Evolutionary conservation across 768 basidiomycete species (phyloP), one percentile per base, ranked within the genome.

Genomic region (Tylopilus plumbeoviolaceoides): DNA sequence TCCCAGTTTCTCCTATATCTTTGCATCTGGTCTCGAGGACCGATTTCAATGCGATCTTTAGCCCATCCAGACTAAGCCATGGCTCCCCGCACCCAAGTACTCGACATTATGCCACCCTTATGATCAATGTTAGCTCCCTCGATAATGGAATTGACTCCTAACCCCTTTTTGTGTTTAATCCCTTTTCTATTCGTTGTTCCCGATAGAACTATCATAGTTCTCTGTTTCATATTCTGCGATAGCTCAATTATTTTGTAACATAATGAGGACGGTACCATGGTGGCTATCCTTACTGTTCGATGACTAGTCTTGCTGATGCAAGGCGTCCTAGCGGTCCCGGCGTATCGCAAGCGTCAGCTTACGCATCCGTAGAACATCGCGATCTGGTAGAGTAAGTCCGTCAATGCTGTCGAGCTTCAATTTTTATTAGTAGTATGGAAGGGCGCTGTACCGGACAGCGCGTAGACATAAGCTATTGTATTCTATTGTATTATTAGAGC

Each of bases 1-100:
- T 53, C n/a, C 33, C 50, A 40, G 28, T 48, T 53, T 48, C 21
- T 40, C n/a, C 44, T 36, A 44, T 44, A 18, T 58, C 43, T 44
- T 36, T 48, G 41, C 62, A 54, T 47, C 43, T 36, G 55, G 63
- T 66, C 61, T 68, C 41, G 53, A 66, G 50, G 59, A 55, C 53
- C 62, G 28, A 63, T 48, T 55, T 57, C 48, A 53, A 55, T 35
- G 48, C 45, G 30, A 60, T 55, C 55, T 56, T 47, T 51, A 36
- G 41, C 33, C 10, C 50, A 42, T 38, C 38, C n/a, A 51, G 57
- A 46, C 54, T 11, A 45, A 38, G 21, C 52, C 44, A 58, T 52
- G 27, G 59, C 25, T 45, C 50, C 18, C 41, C 45, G 25, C 38
- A 38, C 48, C 36, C 44, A 43, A 44, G 52, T 43, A 50, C 47